Percentiles rank a stretch among this genome's conserved stretches.
Conservation (phyloP, 2,329 filamentous ascomycete genomes). For the Beauveria sp. region DNA sequence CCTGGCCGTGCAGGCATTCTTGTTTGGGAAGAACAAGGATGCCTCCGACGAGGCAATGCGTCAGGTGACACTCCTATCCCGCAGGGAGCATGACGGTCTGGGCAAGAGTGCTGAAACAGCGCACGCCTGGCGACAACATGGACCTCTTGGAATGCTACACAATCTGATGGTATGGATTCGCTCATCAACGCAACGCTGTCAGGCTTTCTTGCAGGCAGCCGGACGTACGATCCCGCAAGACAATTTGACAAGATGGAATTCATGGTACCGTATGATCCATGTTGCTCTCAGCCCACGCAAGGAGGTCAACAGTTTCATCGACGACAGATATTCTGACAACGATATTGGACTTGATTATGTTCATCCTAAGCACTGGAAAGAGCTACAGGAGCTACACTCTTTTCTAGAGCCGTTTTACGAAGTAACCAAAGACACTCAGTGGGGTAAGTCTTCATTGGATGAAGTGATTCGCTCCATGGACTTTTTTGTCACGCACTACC, state of each 20-base stretch:
- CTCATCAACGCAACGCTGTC: background rate
- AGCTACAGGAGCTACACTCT: constrained; percentile 2
- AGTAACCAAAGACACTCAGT: constrained; percentile 5
- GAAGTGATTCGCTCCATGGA: constrained; percentile 1
- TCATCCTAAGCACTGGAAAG: constrained; percentile 5
- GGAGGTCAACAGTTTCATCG: constrained; percentile 2
- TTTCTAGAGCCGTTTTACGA: constrained; percentile 10
- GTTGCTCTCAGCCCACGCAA: constrained; percentile 1
- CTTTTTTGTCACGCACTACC: background rate
- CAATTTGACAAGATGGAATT: constrained; percentile 12
- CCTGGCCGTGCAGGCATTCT: constrained; percentile 10
- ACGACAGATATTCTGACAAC: background rate
- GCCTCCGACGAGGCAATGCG: constrained; percentile 5
- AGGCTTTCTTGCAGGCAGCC: constrained; percentile 1
- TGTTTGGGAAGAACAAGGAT: constrained; percentile 5
- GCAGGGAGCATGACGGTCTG: background rate
- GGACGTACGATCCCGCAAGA: constrained; percentile 7
- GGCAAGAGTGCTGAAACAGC: background rate
- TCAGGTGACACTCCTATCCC: background rate
- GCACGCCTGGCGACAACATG: background rate
- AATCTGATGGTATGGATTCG: constrained; percentile 8
- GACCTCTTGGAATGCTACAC: background rate
- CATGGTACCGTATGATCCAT: constrained; percentile 8
- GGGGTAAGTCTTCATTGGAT: background rate
- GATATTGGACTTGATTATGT: constrained; percentile 10